These are phyloP conservation scores for Yueomyces sinensis DNA, from an alignment of 805 yeast genomes.

Conservation along the genomic window DNA sequence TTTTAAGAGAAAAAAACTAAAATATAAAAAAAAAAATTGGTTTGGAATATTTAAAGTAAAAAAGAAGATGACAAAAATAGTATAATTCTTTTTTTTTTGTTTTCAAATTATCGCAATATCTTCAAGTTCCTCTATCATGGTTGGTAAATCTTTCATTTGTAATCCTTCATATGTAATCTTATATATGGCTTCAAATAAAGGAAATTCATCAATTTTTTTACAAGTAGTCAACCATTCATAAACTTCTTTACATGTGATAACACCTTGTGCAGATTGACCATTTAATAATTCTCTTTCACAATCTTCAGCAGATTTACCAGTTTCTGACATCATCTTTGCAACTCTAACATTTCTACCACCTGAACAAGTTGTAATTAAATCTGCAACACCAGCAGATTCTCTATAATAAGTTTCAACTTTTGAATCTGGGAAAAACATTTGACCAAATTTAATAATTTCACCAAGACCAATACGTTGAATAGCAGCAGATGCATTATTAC, in stretches of 20 bases:
- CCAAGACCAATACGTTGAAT: too few species aligned
- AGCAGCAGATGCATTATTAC: constrained; percentile 99
- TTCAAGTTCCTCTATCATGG: constrained; percentile 40
- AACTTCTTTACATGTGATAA: constrained; percentile 80
- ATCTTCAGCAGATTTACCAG: constrained; percentile 62
- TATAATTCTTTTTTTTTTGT: too few species aligned
- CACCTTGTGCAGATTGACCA: constrained; percentile 95
- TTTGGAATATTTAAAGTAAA: too few species aligned
- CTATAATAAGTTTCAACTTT: too few species aligned
- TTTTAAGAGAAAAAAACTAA: too few species aligned
- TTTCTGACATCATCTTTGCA: constrained; percentile 71
- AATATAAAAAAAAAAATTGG: too few species aligned
- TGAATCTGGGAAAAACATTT: too few species aligned
- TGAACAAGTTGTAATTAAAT: constrained; percentile 91
- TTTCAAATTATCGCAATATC: too few species aligned
- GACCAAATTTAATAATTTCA: too few species aligned
- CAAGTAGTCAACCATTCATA: constrained; percentile 52
- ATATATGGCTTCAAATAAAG: constrained; percentile 53
- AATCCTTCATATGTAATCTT: constrained; percentile 65
- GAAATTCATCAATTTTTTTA: constrained; percentile 50
- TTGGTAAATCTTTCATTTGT: constrained; percentile 62
- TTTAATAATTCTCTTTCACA: constrained; percentile 77
- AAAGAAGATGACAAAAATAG: too few species aligned
- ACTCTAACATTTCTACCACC: constrained; percentile 95
- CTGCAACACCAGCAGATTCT: constrained; percentile 98